A percentile compares a stretch with the other conserved stretches of the same genome.
Evolutionary conservation across 805 yeast species (phyloP).

Genomic region (Sugiyamaella qingdaonensis): DNA sequence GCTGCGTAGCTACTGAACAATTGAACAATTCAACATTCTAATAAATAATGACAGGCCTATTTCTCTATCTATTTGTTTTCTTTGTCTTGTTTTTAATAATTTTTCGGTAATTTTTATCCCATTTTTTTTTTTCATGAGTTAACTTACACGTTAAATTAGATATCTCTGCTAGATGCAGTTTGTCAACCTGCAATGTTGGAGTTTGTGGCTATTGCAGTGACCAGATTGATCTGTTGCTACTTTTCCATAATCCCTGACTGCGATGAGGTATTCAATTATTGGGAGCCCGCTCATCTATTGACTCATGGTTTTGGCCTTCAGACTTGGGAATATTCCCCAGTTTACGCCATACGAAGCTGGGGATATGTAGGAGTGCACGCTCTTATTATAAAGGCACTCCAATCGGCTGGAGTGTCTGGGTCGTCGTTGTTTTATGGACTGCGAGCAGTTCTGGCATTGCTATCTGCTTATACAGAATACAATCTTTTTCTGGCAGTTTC

Average conservation of each 20-base stretch:
- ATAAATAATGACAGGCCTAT: too few relatives aligned
- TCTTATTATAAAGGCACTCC: slow-evolving; percentile 20
- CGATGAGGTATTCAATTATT: slow-evolving; percentile 87
- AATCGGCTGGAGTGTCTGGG: slow-evolving; percentile 17
- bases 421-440: slow-evolving; percentile 48
- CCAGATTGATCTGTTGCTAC: slow-evolving; percentile 39
- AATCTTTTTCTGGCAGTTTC: slow-evolving; percentile 44
- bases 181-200: not conserved
- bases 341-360: slow-evolving; percentile 83
- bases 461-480: slow-evolving; percentile 50
- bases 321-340: slow-evolving; percentile 96
- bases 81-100: too few relatives aligned
- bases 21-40: too few relatives aligned
- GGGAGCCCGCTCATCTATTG: slow-evolving; percentile 86
- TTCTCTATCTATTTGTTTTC: too few relatives aligned
- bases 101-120: too few relatives aligned
- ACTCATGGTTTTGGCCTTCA: slow-evolving; percentile 83
- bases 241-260: slow-evolving; percentile 80
- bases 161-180: too few relatives aligned
- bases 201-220: slow-evolving; percentile 23
- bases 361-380: slow-evolving; percentile 56
- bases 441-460: slow-evolving; percentile 42
- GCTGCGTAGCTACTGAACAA: too few relatives aligned
- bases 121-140: too few relatives aligned
- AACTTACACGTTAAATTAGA: too few relatives aligned